Base-by-base conservation (phyloP, 2,329 filamentous ascomycete species). In the Karstenula rhodostoma region DNA sequence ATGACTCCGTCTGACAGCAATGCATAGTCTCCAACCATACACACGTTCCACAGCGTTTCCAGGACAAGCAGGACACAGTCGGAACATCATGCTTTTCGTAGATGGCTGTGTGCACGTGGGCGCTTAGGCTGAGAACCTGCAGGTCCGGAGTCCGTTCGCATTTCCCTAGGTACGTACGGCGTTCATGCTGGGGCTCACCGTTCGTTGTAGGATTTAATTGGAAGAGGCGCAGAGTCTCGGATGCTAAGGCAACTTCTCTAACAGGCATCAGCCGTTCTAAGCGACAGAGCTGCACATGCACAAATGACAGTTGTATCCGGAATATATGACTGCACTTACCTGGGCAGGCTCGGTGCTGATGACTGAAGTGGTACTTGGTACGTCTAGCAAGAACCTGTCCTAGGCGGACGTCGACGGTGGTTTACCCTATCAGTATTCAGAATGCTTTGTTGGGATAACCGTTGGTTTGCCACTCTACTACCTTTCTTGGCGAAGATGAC, bases 111-210 rank as follows among this genome's bases (percentile, higher is more conserved):
- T 23, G 23, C 19, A 46, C 23, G 23, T 27, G 19, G 19, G 23
- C 12, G 12, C 9, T 29, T 23, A 29, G 19, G 13, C 27, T 27
- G 12, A 23, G 17, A 13, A 29, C 13, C 27, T 29, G 44, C 44
- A 47, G 44, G 27, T 29, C 44, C 44, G 44, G 44, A 47, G 44
- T 47, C 44, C 44, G 44, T 29, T 29, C 12, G 23, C 15, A 29
- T 13, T n/a, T 6, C 37, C n/a, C n/a, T 40, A 13, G 19, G 37
- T n/a, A 40, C 19, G 23, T 27, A 29, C 10, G 44, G 12, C 44
- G 44, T 17, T 1, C 13, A 17, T 9, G 29, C 44, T 47, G 44
- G 6, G 19, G 2, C 15, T 13, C 23, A 29, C 23, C 12, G 27
- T 5, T 27, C 23, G 7, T 23, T 19, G 23, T 27, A 29, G 23